These are phyloP conservation scores for Beauveria sp. DNA, from an alignment of 2,329 filamentous ascomycete genomes.

Conservation along the genomic window DNA sequence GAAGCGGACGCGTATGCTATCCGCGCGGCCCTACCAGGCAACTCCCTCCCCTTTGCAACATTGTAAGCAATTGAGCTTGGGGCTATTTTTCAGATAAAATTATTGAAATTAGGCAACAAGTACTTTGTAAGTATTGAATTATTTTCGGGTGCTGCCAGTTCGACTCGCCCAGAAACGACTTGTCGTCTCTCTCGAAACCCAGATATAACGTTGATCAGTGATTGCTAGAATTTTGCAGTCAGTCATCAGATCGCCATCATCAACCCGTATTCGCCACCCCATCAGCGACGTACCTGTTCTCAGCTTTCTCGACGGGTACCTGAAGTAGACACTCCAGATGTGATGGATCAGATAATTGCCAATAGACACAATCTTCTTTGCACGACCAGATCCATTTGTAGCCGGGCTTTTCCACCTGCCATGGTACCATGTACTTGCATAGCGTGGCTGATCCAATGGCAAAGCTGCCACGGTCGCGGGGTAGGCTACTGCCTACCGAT, in stretches of 20 bases:
- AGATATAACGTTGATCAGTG: no score
- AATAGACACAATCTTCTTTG: background rate
- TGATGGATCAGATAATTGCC: background rate
- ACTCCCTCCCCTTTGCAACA: no score
- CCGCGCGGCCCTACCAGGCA: conserved; percentile 4
- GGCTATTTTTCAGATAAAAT: no score
- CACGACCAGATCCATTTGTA: conserved; percentile 1
- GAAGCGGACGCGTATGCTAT: conserved; percentile 3
- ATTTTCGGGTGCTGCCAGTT: no score
- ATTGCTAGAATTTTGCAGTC: no score
- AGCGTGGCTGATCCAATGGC: background rate
- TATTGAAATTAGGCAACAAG: no score
- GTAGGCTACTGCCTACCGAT: background rate
- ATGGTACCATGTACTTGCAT: background rate
- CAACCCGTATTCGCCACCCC: no score
- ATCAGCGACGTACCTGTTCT: background rate
- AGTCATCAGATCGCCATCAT: no score
- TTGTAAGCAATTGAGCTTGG: no score
- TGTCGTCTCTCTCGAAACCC: no score
- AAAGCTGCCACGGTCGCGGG: background rate
- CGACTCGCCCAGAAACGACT: no score
- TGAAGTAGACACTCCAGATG: background rate
- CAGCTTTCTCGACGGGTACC: background rate
- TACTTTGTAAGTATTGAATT: no score
- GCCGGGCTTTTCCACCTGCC: background rate